These are phyloP conservation scores for Solanum acaule DNA, from an alignment of 257 asterid species.

Conservation along the genomic window DNA sequence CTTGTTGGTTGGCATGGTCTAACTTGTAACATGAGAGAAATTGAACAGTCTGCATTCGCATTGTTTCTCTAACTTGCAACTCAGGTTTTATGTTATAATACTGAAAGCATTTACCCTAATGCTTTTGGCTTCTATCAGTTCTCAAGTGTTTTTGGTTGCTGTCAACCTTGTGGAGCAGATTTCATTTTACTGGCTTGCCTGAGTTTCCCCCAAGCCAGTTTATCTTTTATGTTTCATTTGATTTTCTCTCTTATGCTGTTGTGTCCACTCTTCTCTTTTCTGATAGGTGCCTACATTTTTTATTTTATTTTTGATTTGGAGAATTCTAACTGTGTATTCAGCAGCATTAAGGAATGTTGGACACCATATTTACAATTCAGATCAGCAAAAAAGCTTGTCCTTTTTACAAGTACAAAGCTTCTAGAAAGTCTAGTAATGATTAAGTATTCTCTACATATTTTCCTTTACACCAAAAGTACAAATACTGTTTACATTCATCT, in stretches of 20 bases:
- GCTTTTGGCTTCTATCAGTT: not conserved
- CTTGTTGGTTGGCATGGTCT: not conserved
- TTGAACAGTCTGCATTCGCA: not conserved
- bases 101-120: not conserved
- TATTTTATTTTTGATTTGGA: not conserved
- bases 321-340: not conserved
- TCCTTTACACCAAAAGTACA: not conserved
- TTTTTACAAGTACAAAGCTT: not conserved
- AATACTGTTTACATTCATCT: not conserved
- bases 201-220: not conserved
- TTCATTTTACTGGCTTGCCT: not conserved
- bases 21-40: not conserved
- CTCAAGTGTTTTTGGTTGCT: not conserved
- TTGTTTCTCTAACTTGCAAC: not conserved
- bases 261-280: not conserved
- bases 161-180: not conserved
- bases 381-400: not conserved
- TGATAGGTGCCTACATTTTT: not conserved
- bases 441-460: not conserved
- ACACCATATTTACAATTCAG: not conserved
- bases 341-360: not conserved
- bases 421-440: not conserved
- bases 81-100: not conserved
- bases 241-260: not conserved
- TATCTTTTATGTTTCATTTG: not conserved